Conservation (phyloP, 2,329 filamentous ascomycete species). For the Verticillium nubilum region DNA sequence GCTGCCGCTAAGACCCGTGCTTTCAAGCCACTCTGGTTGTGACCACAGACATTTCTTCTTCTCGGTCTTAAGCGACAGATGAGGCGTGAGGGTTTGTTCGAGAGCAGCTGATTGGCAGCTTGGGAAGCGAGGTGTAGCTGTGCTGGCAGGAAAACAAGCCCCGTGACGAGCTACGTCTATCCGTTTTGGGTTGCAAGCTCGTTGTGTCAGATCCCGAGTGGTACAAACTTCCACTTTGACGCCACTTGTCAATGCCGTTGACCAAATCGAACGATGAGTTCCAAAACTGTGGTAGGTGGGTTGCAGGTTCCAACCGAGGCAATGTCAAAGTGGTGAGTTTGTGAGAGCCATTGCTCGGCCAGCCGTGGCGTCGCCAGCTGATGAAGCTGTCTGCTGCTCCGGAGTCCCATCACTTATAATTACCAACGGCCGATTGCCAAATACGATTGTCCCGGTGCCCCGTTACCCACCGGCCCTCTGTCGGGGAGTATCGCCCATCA, state of each 20-base stretch:
- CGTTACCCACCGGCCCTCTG: background rate
- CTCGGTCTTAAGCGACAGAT: background rate
- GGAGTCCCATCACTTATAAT: background rate
- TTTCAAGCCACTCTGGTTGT: background rate
- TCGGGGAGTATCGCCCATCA: background rate
- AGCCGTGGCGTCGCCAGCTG: background rate
- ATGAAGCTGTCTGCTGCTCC: background rate
- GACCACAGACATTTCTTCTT: background rate
- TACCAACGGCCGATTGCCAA: too few species aligned
- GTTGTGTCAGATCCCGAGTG: background rate
- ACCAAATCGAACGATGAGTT: background rate
- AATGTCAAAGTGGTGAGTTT: background rate
- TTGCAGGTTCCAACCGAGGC: too few species aligned
- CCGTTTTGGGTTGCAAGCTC: background rate
- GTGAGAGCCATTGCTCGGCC: background rate
- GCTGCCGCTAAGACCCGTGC: background rate
- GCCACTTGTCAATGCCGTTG: background rate
- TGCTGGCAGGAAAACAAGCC: background rate
- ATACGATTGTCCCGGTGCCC: too few species aligned
- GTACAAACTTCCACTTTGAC: background rate
- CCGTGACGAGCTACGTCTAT: background rate
- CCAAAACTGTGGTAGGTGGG: background rate
- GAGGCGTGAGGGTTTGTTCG: background rate
- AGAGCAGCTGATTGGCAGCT: background rate
- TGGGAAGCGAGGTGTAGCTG: background rate